phyloP scores from a whole-genome alignment of 192 early-diverging fungal species.

The Gorgonomyces haynaldii region DNA sequence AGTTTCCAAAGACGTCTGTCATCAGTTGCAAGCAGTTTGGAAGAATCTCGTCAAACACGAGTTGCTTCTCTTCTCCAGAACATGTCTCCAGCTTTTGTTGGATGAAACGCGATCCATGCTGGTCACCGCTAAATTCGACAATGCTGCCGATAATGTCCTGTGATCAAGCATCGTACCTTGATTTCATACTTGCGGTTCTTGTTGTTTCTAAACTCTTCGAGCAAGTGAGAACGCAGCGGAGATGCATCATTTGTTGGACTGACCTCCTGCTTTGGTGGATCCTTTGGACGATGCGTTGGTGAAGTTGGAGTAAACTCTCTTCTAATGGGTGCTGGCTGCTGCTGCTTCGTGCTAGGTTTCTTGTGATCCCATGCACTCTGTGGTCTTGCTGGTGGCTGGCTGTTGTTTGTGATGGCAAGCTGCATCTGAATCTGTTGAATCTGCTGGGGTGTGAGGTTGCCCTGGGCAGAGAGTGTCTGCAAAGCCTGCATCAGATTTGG shows the following conservation, averaged over 20 bases:
- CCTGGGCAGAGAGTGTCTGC: constrained; percentile 9
- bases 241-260: constrained; percentile 2
- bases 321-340: constrained; percentile 4
- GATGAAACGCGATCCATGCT: constrained; percentile 97
- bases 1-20: constrained; percentile 99
- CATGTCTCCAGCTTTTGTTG: constrained; percentile 96
- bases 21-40: constrained; percentile 85
- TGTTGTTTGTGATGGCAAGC: neutral
- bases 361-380: neutral
- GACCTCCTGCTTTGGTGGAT: neutral
- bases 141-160: constrained; percentile 87
- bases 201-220: constrained; percentile 96
- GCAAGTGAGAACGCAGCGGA: constrained; percentile 58
- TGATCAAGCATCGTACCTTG: constrained; percentile 36
- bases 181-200: constrained; percentile 97
- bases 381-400: neutral
- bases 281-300: constrained; percentile 13
- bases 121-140: constrained; percentile 97
- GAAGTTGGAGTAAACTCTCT: constrained; percentile 18
- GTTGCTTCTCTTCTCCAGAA: constrained; percentile 83
- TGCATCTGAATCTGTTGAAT: constrained; percentile 21
- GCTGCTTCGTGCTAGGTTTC: neutral
- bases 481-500: constrained; percentile 19
- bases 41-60: constrained; percentile 93
- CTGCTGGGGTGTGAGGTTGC: constrained; percentile 15